Conservation (phyloP, 768 basidiomycete species). For the Kwoniella bestiolae region DNA sequence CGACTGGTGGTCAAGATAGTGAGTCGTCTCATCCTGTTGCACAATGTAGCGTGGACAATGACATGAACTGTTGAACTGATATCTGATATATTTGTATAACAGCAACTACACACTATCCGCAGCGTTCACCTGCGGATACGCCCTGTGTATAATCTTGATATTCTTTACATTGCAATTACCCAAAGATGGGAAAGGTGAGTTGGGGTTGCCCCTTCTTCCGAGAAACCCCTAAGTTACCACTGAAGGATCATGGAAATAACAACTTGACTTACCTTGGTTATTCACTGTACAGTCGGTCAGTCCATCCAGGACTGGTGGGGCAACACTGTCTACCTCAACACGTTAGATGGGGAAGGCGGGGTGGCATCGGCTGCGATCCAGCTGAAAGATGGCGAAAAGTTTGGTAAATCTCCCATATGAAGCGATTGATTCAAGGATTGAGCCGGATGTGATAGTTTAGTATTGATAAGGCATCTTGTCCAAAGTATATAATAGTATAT, state of each 20-base stretch:
- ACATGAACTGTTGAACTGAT: not conserved
- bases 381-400: slow-evolving; percentile 23
- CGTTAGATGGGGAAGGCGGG: slow-evolving; percentile 24
- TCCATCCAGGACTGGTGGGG: slow-evolving; percentile 31
- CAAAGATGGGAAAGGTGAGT: slow-evolving; percentile 20
- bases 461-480: no score
- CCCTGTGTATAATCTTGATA: slow-evolving; percentile 28
- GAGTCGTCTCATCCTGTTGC: not conserved
- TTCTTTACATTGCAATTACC: slow-evolving; percentile 26
- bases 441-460: no score
- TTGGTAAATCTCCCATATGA: no score
- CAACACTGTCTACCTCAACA: slow-evolving; percentile 26
- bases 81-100: slow-evolving; percentile 45
- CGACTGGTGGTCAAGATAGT: slow-evolving; percentile 26
- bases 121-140: slow-evolving; percentile 36
- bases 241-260: not conserved
- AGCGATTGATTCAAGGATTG: no score
- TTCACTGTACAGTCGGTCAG: slow-evolving; percentile 13
- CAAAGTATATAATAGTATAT: no score
- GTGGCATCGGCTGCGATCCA: slow-evolving; percentile 25
- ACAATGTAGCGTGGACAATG: no score
- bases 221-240: no score
- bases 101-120: slow-evolving; percentile 79
- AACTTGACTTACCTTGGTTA: not conserved
- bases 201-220: not conserved